Evolutionary conservation across 805 yeast species (phyloP), one percentile per base, ranked within the genome.

Genomic region (Candida berthetii): DNA sequence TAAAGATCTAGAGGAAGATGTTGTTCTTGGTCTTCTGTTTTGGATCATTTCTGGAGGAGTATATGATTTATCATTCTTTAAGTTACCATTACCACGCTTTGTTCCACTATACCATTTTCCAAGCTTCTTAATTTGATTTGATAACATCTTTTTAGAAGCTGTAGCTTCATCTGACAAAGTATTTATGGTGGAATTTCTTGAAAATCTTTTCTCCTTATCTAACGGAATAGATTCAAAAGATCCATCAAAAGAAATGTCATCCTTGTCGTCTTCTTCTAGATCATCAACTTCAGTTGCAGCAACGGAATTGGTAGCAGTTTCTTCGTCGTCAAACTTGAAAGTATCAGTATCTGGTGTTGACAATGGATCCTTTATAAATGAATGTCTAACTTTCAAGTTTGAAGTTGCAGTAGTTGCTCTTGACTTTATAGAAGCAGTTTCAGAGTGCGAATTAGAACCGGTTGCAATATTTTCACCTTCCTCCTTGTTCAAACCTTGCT

Each of bases 1-100:
- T 6, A 25, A 35, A 14, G 32, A 27, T 15, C 15, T 17, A 4
- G 22, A 16, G 16, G 19, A 39, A 44, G 62, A 44, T 56, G 59
- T 44, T 14, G 48, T 44, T 13, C 68, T 61, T 35, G 48, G 42
- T 51, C 84, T 65, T 54, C 85, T 64, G 22, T 68, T 76, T 35
- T 74, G 66, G n/a, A 81, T 81, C 87, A 81, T 81, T 53, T 80
- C 85, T 0, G 86, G 86, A 0, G 81, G 75, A 7, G 58, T 62
- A 43, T 72, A 69, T 10, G 24, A 16, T 22, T 34, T 34, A 9
- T 34, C 36, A 19, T 15, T 36, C 35, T 36, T 43, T 9, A 35
- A n/a, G n/a, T n/a, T n/a, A n/a, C n/a, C 37, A 20, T 33, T 10
- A 15, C 38, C 11, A 14, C 47, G 31, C n/a, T 18, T 17, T 31